Base-by-base conservation (phyloP, 2,329 filamentous ascomycete species). In the Fusarium continuum region DNA sequence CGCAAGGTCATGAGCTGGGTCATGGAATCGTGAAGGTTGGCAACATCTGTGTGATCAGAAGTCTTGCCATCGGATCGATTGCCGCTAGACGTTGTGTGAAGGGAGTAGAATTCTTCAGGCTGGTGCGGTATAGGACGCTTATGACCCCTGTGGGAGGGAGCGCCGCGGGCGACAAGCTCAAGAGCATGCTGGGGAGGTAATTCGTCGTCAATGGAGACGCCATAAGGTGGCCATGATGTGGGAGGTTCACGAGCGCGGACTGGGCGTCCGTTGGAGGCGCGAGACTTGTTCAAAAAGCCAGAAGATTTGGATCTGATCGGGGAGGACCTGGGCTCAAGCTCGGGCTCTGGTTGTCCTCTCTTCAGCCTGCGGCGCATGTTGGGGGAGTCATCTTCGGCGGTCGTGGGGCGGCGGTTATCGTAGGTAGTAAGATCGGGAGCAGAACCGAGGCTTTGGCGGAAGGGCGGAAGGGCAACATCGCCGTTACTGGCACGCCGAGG, bases 151-250 rank as follows among this genome's bases (percentile, higher is more conserved):
- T 85, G 83, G 3, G 79, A 77, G 5, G 86, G 84, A 3, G 83
- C 85, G 6, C 87, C 87, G 8, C 80, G 78, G n/a, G 80, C 79
- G 60, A 89, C 84, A 55, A 87, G 77, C 43, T 85, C 81, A 75
- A 83, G 81, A 9, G 86, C 87, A 41, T 82, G 80, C 36, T 78
- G 79, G 14, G 83, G 80, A 1, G 81, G 75, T 8, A 89, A 77
- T 57, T 84, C 81, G 31, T 84, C 82, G 20, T 79, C 72, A 36
- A 71, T 76, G 10, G 78, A 76, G 41, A 86, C 73, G 44, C 81
- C 83, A 10, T 77, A 74, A 0, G 86, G 86, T 16, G 86, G 86
- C 86, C 86, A 89, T 67, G 81, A 76, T 3, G 80, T 82, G 54
- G 85, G 72, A 6, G 80, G 78, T 7, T 64, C 64, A 8, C 56